Percentiles rank a stretch among this genome's conserved stretches.
Evolutionary conservation across 129 eudicot species (phyloP).

Genomic region (Cynara cardunculus): DNA sequence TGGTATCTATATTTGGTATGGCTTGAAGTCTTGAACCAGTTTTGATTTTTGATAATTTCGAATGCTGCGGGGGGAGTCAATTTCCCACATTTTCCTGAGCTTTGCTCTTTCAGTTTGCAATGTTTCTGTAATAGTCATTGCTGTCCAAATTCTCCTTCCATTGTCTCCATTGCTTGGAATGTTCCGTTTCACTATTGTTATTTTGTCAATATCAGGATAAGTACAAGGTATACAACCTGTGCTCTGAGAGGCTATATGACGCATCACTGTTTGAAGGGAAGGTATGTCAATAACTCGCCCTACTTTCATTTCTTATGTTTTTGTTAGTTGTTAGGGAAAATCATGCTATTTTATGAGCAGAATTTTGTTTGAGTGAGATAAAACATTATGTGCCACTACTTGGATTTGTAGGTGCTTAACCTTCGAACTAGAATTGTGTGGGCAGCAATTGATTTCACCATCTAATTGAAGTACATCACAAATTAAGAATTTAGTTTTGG

Average conservation of each 20-base stretch:
- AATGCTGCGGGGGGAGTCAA: neutral
- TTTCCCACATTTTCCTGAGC: neutral
- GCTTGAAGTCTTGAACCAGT: neutral
- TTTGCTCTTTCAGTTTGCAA: neutral
- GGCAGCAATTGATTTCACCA: neutral
- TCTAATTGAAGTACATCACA: neutral
- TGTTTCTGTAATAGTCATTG: neutral
- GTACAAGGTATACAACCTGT: conserved; percentile 96
- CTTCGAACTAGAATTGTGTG: neutral
- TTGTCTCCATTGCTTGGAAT: neutral
- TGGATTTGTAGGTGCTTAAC: conserved; percentile 6
- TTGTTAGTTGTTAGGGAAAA: neutral
- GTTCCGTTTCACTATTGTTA: neutral
- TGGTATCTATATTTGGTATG: neutral
- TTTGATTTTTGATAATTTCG: neutral
- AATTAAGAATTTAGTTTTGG: neutral
- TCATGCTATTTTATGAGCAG: neutral
- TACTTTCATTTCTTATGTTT: neutral
- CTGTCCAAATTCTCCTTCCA: neutral
- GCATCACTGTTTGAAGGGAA: conserved; percentile 97
- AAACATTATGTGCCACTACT: conserved; percentile 4
- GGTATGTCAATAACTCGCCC: conserved; percentile 42
- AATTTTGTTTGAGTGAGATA: neutral
- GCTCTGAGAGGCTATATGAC: conserved; percentile 94
- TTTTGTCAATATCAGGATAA: conserved; percentile 55